Conservation (phyloP, 1,284 basidiomycete genomes). For the Boletus sp. region DNA sequence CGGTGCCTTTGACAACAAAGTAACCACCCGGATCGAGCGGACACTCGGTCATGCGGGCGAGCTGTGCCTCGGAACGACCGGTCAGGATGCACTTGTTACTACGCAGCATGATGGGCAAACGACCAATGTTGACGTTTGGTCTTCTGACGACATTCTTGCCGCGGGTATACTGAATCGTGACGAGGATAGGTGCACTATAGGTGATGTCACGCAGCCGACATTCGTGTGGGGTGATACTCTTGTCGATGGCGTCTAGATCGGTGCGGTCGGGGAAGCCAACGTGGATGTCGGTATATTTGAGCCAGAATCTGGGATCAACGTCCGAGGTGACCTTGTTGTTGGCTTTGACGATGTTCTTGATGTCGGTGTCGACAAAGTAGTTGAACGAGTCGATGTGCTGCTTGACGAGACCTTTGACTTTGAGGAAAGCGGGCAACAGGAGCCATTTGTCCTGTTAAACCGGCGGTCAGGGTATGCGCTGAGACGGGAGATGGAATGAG, state of each 20-base stretch:
- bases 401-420: constrained; percentile 97
- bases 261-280: constrained; percentile 89
- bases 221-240: constrained; percentile 93
- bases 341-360: constrained; percentile 94
- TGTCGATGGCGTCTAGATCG: constrained; percentile 78
- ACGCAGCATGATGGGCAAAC: constrained; percentile 95
- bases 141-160: constrained; percentile 86
- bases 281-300: constrained; percentile 94
- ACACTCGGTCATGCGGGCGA: constrained; percentile 94
- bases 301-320: constrained; percentile 95
- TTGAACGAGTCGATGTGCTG: constrained; percentile 99
- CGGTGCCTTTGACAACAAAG: constrained; percentile 98
- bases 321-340: constrained; percentile 94
- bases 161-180: constrained; percentile 94
- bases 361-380: constrained; percentile 96
- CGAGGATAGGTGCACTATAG: constrained; percentile 91
- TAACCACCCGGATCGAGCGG: constrained; percentile 98
- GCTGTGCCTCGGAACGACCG: constrained; percentile 71
- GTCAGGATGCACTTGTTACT: constrained; percentile 92
- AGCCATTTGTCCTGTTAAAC: constrained; percentile 92
- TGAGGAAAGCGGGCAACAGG: constrained; percentile 88
- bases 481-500: not conserved
- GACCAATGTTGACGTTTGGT: constrained; percentile 85
- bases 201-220: constrained; percentile 95
- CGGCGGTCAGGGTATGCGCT: not conserved